Evolutionary conservation across 305 asterid genomes (phyloP), one percentile per base, ranked within the genome.

Genomic region (Fraxinus ornus): DNA sequence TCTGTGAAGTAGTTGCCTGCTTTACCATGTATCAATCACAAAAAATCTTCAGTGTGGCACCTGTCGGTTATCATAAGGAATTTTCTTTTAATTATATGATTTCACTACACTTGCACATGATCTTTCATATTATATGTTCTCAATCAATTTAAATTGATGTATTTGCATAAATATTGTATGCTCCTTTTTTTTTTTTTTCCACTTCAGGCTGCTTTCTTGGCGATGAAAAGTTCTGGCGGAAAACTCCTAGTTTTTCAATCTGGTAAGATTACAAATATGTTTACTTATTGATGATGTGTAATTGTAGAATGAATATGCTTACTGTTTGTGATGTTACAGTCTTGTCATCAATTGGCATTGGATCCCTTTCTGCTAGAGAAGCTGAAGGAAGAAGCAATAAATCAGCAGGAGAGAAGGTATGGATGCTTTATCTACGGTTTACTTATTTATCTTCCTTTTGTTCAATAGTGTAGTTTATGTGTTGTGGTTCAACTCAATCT

Each of bases 141-240:
- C 44, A 68, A 76, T 82, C 80, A 82, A 76, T 83, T 71, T 17
- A 71, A 68, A 60, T 78, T 22, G 33, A 66, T 70, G 75, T 64
- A 78, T 55, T 33, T 30, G 44, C 15, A 5, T 82, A 80, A 82
- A 72, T 66, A 22, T 78, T 80, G 8, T 83, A 73, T 84, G 84
- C 5, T 81, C 33, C 9, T 75, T 85, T 76, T 80, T 9, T 41
- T 1, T 41, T 1, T 41, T 2, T 39, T 0, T 1, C 5, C 85
- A 9, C 86, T 72, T 80, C 82, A 97, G 99, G 99, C 99, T 83
- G 97, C 98, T 83, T 97, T 91, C 92, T 85, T 94, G 95, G 98
- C 99, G n/a, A 89, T 97, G 97, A 94, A 94, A 92, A 88, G 92
- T 84, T 91, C 98, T 80, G 99, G 99, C 19, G 99, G 99, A 79